Evolutionary conservation across 768 basidiomycete species (phyloP).

Genomic region (Russula compacta): DNA sequence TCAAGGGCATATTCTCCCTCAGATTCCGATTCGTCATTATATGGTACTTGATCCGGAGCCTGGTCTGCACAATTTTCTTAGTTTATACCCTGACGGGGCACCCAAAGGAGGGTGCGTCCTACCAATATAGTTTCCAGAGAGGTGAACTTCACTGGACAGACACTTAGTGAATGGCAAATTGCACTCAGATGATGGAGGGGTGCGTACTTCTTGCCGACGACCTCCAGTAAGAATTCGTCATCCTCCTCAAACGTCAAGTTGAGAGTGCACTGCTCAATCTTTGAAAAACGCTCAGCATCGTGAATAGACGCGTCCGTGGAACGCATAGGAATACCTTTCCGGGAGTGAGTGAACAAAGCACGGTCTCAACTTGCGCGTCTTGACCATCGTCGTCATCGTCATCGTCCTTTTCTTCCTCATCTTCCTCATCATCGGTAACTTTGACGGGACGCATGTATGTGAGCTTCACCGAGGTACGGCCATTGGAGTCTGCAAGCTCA

Average conservation of each 20-base stretch:
- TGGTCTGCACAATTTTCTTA: slow-evolving; percentile 38
- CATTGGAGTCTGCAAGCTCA: slow-evolving; percentile 49
- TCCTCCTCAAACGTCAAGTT: slow-evolving; percentile 65
- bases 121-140: slow-evolving; percentile 85
- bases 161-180: not conserved
- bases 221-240: slow-evolving; percentile 56
- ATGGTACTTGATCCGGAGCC: slow-evolving; percentile 40
- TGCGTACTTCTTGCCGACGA: slow-evolving; percentile 73
- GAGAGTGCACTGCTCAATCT: slow-evolving; percentile 72
- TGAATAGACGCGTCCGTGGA: not conserved
- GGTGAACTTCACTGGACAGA: slow-evolving; percentile 50
- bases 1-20: slow-evolving; percentile 59
- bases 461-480: slow-evolving; percentile 61
- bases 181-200: not conserved
- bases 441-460: slow-evolving; percentile 37
- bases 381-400: slow-evolving; percentile 34
- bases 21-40: slow-evolving; percentile 39
- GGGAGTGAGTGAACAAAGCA: slow-evolving; percentile 73
- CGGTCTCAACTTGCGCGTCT: slow-evolving; percentile 35
- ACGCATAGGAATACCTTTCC: slow-evolving; percentile 51
- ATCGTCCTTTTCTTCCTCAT: slow-evolving; percentile 35
- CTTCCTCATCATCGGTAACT: slow-evolving; percentile 38
- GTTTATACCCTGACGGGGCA: not conserved
- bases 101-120: slow-evolving; percentile 20
- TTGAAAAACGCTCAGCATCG: not conserved